phyloP scores from a whole-genome alignment of 1,284 basidiomycete genomes.

The Ceratobasidium sp. region DNA sequence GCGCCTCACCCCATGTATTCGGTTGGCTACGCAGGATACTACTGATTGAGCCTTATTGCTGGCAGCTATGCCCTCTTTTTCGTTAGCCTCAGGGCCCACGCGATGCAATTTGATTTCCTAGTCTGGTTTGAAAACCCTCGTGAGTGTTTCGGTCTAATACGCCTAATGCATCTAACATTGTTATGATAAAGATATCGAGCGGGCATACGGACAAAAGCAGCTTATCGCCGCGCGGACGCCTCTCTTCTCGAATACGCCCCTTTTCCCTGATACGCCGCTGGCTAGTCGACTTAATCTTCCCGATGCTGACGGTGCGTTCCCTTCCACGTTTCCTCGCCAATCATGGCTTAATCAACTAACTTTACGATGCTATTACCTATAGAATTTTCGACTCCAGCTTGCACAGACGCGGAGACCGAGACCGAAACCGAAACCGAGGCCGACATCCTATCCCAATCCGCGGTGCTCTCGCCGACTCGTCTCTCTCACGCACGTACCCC shows the following conservation, averaged over 20 bases:
- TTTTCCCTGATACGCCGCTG: conserved; percentile 3
- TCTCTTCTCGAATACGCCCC: conserved; percentile 54
- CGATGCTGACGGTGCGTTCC: conserved; percentile 26
- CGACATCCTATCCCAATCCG: not conserved
- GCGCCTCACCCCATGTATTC: conserved; percentile 95
- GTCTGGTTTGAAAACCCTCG: conserved; percentile 98
- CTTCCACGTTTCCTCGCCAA: not conserved
- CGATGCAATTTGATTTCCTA: conserved; percentile 95
- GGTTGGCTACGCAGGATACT: conserved; percentile 96
- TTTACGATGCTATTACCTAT: not conserved
- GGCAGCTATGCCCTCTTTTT: conserved; percentile 94
- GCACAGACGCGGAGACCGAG: conserved; percentile 80
- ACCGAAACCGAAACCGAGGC: conserved; percentile 73
- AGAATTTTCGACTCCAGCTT: conserved; percentile 69
- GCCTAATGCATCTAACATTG: conserved; percentile 22
- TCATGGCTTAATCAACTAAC: no score
- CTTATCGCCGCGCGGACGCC: conserved; percentile 87
- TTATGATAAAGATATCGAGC: conserved; percentile 81
- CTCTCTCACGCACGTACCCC: not conserved
- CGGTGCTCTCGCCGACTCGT: not conserved
- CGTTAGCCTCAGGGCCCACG: conserved; percentile 92
- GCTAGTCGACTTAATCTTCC: conserved; percentile 46
- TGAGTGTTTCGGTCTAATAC: conserved; percentile 60
- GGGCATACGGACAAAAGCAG: conserved; percentile 90
- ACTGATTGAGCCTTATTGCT: conserved; percentile 91